phyloP scores from a whole-genome alignment of 2,329 filamentous ascomycete species.

The Mycocentrospora acerina region DNA sequence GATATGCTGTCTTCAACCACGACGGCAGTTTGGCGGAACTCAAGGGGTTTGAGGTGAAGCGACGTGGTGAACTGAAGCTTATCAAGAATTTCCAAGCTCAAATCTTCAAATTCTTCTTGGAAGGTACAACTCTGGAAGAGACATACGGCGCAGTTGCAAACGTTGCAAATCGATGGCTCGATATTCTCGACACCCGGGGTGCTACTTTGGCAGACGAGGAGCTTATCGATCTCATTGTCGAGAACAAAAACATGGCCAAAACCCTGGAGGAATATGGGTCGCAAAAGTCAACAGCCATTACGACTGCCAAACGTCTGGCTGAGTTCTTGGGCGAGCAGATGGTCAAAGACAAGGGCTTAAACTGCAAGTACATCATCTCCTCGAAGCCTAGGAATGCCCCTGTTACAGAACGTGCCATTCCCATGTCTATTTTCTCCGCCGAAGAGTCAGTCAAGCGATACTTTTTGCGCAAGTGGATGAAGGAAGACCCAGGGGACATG shows the following conservation, averaged over 20 bases:
- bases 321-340: constrained; percentile 98
- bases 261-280: constrained; percentile 92
- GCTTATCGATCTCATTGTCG: constrained; percentile 98
- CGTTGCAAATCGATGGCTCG: constrained; percentile 94
- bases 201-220: constrained; percentile 92
- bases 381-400: constrained; percentile 81
- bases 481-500: constrained; percentile 87
- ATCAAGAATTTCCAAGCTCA: constrained; percentile 99
- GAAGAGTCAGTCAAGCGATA: constrained; percentile 83
- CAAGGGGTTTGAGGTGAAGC: constrained; percentile 97
- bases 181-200: constrained; percentile 87
- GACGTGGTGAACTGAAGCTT: constrained; percentile 94
- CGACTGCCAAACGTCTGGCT: constrained; percentile 88
- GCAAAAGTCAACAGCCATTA: constrained; percentile 99
- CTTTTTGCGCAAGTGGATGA: constrained; percentile 93
- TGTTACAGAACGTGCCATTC: constrained; percentile 90
- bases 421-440: constrained; percentile 95
- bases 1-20: constrained; percentile 98
- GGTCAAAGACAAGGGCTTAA: constrained; percentile 98
- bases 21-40: constrained; percentile 93
- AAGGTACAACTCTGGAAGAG: constrained; percentile 81
- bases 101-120: constrained; percentile 98
- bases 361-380: constrained; percentile 99
- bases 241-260: constrained; percentile 98
- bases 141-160: constrained; percentile 91